Evolutionary conservation across 257 asterid genomes (phyloP), one percentile per base, ranked within the genome.

Genomic region (Plectranthus barbatus): DNA sequence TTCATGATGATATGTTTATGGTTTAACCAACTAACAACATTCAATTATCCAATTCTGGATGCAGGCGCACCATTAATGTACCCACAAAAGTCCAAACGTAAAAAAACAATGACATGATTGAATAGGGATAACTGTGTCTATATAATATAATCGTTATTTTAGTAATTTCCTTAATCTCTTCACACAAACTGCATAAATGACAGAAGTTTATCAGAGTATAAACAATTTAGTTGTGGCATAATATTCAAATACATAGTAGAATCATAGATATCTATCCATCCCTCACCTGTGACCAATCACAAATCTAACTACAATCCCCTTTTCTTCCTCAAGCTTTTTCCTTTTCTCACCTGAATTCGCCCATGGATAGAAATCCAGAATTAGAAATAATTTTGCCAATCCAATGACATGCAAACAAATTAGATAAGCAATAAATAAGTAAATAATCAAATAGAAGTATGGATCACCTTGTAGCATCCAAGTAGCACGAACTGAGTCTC

Each of bases 401-500:
- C 56, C 51, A 59, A 67, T 29, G 61, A 54, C 33, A 49, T n/a
- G 19, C 36, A 24, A 4, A 58, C 23, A 80, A 66, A 26, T 49
- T 57, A 33, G 18, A 20, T 3, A 49, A 53, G 8, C 8, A 52
- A 7, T 33, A 7, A 61, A 49, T 7, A n/a, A 48, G 20, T 23
- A 12, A 31, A 55, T 59, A 10, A 33, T 4, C 61, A 53, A 62
- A 46, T 9, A 37, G 17, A 64, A 70, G 60, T 66, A 48, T 31
- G 34, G 74, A 62, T 72, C 57, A 90, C 97, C 95, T 84, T 80
- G 85, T 60, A 81, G 86, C 91, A 89, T 84, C 96, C 96, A 89
- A 59, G 96, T 89, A 33, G 87, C 95, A 56, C 96, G 97, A 34
- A 89, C 82, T 1, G 97, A 89, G 66, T 89, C 97, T 75, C 97